A percentile compares a stretch with the other conserved stretches of the same genome.
phyloP scores from a whole-genome alignment of 1,284 basidiomycete genomes.

The Cutaneotrichosporon spelunceum region DNA sequence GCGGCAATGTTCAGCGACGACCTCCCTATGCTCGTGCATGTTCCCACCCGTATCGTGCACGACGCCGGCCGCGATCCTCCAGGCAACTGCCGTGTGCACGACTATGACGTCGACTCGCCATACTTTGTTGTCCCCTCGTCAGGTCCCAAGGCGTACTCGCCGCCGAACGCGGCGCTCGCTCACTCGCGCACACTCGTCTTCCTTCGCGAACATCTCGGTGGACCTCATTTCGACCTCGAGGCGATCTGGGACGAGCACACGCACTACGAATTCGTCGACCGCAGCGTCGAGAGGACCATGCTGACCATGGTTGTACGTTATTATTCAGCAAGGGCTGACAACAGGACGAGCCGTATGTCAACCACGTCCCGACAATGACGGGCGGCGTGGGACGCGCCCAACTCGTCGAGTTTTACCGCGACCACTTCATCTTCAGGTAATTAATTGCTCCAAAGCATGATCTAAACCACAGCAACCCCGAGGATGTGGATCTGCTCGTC shows the following conservation, averaged over 20 bases:
- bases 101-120: slow-evolving; percentile 18
- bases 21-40: slow-evolving; percentile 17
- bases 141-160: slow-evolving; percentile 22
- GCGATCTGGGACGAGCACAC: slow-evolving; percentile 27
- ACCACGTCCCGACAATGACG: slow-evolving; percentile 41
- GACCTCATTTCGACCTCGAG: slow-evolving; percentile 28
- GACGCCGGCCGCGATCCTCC: background rate
- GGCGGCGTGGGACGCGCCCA: slow-evolving; percentile 58
- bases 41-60: slow-evolving; percentile 10
- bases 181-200: slow-evolving; percentile 24
- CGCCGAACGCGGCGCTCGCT: slow-evolving; percentile 17
- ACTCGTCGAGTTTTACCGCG: slow-evolving; percentile 57
- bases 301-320: slow-evolving; percentile 33
- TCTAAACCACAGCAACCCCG: slow-evolving; percentile 20
- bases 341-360: slow-evolving; percentile 33
- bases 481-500: slow-evolving; percentile 50
- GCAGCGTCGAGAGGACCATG: slow-evolving; percentile 35
- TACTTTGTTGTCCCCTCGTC: slow-evolving; percentile 26
- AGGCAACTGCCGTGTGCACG: slow-evolving; percentile 1
- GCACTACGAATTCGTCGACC: slow-evolving; percentile 29
- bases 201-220: slow-evolving; percentile 20
- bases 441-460: too few species aligned
- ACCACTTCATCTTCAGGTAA: slow-evolving; percentile 42
- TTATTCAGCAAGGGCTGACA: background rate
- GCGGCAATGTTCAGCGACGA: slow-evolving; percentile 11